These are phyloP conservation scores for Solanum neorickii DNA, from an alignment of 257 asterid genomes.

Conservation along the genomic window DNA sequence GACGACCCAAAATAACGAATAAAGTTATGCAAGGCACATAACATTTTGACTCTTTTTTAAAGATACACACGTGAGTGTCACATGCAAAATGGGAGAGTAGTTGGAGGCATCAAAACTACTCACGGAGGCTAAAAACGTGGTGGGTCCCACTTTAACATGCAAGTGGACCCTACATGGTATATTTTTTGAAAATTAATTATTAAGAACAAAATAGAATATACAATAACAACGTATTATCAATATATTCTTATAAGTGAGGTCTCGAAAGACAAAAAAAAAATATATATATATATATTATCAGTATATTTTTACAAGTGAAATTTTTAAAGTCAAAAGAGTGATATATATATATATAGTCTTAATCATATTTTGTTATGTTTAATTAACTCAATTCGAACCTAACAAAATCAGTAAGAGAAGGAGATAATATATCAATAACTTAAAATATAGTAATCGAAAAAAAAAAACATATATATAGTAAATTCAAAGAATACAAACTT, in stretches of 20 bases:
- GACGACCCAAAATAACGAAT: neutral
- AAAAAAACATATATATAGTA: no score
- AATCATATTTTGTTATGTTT: neutral
- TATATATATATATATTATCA: no score
- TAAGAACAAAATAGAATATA: neutral
- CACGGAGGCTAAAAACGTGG: slow-evolving; percentile 5
- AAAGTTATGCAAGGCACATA: neutral
- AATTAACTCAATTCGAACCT: neutral
- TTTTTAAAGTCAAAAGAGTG: neutral
- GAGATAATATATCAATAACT: no score
- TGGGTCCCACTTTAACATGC: slow-evolving; percentile 4
- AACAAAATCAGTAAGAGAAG: no score
- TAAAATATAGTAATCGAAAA: no score
- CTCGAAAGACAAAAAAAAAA: neutral
- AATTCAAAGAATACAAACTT: no score
- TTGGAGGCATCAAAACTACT: neutral
- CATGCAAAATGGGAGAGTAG: slow-evolving; percentile 9
- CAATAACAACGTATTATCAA: neutral
- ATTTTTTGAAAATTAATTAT: neutral
- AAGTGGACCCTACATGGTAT: neutral
- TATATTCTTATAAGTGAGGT: neutral
- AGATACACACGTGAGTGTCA: slow-evolving; percentile 12
- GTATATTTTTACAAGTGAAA: neutral
- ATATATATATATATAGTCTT: neutral
- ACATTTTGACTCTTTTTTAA: neutral